These are phyloP conservation scores for Phyllosticta capitalensis DNA, from an alignment of 2,329 filamentous ascomycete genomes.

Conservation along the genomic window DNA sequence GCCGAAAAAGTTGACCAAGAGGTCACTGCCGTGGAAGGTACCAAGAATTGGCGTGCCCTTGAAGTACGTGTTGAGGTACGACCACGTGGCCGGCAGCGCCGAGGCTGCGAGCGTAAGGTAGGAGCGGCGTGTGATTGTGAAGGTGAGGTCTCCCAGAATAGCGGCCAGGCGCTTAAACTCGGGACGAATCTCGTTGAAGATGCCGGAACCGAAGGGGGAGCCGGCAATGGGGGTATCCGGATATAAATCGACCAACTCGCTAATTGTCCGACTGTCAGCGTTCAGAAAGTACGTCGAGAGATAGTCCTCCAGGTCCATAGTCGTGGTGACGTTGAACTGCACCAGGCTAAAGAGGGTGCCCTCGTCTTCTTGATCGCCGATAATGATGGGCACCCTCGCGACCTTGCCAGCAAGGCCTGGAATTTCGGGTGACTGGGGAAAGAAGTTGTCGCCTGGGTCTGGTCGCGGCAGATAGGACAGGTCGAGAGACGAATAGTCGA, in stretches of 20 bases:
- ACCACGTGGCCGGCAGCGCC: conserved; percentile 54
- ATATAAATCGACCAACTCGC: conserved; percentile 53
- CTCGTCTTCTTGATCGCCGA: conserved; percentile 72
- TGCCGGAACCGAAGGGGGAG: conserved; percentile 61
- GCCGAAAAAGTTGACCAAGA: conserved; percentile 49
- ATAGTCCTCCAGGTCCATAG: conserved; percentile 51
- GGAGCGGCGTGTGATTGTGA: conserved; percentile 60
- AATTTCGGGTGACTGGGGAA: conserved; percentile 54
- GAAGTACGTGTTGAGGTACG: conserved; percentile 64
- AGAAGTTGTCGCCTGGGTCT: conserved; percentile 46
- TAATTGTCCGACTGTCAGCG: conserved; percentile 43
- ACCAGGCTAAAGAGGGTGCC: conserved; percentile 65
- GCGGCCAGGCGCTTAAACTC: conserved; percentile 70
- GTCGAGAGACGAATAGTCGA: conserved; percentile 59
- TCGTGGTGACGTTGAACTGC: conserved; percentile 58
- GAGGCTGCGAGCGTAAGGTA: conserved; percentile 50
- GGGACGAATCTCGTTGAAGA: conserved; percentile 63
- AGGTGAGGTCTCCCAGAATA: conserved; percentile 64
- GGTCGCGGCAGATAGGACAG: conserved; percentile 67
- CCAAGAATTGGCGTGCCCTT: conserved; percentile 63
- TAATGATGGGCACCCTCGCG: conserved; percentile 52
- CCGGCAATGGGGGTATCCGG: conserved; percentile 47
- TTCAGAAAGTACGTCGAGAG: conserved; percentile 52
- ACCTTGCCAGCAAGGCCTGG: conserved; percentile 41
- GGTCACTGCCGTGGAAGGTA: conserved; percentile 64